A percentile compares a stretch with the other conserved stretches of the same genome.
phyloP scores from a whole-genome alignment of 176 grass and related monocot genomes.

The Oryza rufipogon region DNA sequence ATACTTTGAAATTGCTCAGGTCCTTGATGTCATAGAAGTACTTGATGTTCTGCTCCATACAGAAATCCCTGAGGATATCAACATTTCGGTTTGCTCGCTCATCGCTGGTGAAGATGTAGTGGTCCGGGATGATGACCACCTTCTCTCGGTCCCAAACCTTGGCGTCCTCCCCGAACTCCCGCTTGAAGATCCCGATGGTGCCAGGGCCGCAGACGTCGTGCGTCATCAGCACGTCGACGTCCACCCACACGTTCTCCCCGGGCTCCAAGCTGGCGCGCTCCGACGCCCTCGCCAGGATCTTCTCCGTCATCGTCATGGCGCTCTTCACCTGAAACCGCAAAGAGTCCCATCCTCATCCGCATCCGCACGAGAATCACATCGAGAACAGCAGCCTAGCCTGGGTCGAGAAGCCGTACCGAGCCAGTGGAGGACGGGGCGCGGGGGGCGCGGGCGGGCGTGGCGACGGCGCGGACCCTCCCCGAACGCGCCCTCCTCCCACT shows the following conservation, averaged over 20 bases:
- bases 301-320: constrained; percentile 96
- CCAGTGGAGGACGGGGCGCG: constrained; percentile 71
- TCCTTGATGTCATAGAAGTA: constrained; percentile 98
- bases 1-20: constrained; percentile 77
- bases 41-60: constrained; percentile 81
- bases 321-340: constrained; percentile 59
- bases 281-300: constrained; percentile 87
- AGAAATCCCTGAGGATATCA: constrained; percentile 87
- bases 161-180: constrained; percentile 85
- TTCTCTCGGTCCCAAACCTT: constrained; percentile 96
- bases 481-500: constrained; percentile 25
- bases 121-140: constrained; percentile 92
- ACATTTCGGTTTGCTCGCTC: constrained; percentile 93
- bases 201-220: constrained; percentile 85
- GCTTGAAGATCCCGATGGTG: constrained; percentile 89
- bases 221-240: constrained; percentile 97
- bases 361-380: background rate
- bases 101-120: constrained; percentile 93
- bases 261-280: constrained; percentile 71
- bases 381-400: background rate
- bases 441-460: constrained; percentile 55
- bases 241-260: constrained; percentile 95
- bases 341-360: background rate
- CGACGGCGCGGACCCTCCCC: constrained; percentile 56
- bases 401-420: constrained; percentile 53